Percentiles rank a stretch among this genome's conserved stretches.
phyloP scores from a whole-genome alignment of 2,329 filamentous ascomycete species.

The Beauveria bassiana region DNA sequence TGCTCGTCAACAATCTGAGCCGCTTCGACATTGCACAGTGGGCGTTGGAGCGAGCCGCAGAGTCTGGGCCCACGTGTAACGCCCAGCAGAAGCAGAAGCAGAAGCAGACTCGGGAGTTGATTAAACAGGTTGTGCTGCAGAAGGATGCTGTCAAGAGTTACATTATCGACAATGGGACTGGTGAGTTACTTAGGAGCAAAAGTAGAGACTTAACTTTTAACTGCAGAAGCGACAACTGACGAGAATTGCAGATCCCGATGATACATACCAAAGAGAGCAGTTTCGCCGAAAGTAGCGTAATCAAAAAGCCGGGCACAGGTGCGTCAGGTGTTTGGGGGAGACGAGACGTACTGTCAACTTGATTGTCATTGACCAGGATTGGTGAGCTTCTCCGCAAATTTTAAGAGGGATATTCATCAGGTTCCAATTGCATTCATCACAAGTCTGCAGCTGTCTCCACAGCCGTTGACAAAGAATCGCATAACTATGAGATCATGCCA shows the following conservation, averaged over 20 bases:
- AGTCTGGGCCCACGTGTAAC: conserved; percentile 5
- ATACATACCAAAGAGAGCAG: neutral
- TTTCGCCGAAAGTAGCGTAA: neutral
- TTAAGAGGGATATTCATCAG: neutral
- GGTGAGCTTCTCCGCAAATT: too few relatives aligned
- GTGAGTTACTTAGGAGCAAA: neutral
- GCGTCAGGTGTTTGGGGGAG: neutral
- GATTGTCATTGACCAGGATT: neutral
- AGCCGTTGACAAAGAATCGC: neutral
- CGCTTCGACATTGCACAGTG: conserved; percentile 51
- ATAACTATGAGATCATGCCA: neutral
- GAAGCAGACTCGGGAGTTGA: neutral
- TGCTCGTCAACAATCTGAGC: conserved; percentile 54
- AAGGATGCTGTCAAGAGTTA: neutral
- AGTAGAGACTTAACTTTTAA: too few relatives aligned
- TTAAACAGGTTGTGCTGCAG: neutral
- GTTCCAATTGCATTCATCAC: neutral
- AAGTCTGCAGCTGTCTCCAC: neutral
- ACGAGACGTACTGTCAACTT: neutral
- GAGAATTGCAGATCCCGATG: neutral
- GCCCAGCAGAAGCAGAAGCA: neutral
- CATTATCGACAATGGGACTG: neutral
- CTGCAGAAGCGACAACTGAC: neutral
- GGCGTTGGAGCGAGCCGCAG: conserved; percentile 42
- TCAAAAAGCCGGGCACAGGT: neutral